Conservation (phyloP, 495 filamentous ascomycete genomes). For the Friedmanniomyces endolithicus region DNA sequence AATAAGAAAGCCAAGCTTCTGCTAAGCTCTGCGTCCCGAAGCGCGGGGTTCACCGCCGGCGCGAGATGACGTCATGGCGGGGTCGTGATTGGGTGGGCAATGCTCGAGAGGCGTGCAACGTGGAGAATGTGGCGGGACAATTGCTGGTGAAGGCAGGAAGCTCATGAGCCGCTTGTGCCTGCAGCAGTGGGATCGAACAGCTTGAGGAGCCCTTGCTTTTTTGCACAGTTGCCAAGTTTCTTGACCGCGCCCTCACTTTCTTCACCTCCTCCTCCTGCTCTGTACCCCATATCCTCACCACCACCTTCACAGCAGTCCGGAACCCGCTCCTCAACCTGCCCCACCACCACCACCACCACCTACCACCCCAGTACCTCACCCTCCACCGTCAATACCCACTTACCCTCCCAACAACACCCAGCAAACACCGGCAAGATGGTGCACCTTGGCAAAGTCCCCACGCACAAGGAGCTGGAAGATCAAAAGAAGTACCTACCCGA, state of each 20-base stretch:
- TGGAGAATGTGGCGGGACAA: not conserved
- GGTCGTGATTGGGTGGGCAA: not conserved
- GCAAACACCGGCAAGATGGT: conserved; percentile 13
- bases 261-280: not conserved
- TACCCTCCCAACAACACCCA: not conserved
- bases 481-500: conserved; percentile 26
- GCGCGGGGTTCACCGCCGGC: not conserved
- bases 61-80: not conserved
- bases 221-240: not conserved
- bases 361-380: too few relatives aligned
- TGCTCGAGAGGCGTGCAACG: not conserved
- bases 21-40: not conserved
- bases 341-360: too few relatives aligned
- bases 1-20: not conserved
- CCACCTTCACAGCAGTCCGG: too few relatives aligned
- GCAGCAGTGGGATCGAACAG: too few relatives aligned
- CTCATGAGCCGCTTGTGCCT: not conserved
- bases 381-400: not conserved
- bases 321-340: too few relatives aligned
- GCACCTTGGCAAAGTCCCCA: conserved; percentile 3
- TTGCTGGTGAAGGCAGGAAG: not conserved
- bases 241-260: not conserved
- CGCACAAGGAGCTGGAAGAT: conserved; percentile 4
- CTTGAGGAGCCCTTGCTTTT: not conserved
- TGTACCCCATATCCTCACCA: too few relatives aligned